Evolutionary conservation across 768 basidiomycete species (phyloP).

Genomic region (Tulasnella calospora): DNA sequence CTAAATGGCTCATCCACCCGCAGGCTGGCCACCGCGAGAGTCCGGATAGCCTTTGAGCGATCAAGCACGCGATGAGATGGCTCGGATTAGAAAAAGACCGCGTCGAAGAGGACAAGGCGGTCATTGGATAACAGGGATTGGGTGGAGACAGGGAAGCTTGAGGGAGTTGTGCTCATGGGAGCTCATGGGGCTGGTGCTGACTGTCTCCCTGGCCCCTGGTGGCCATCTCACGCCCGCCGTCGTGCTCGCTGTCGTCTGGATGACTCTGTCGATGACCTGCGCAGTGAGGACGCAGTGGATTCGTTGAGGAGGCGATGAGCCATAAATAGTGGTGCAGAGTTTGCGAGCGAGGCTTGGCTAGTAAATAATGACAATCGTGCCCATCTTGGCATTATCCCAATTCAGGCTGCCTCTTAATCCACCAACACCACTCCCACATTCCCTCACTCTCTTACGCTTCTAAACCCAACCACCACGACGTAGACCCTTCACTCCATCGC

Average conservation of each 20-base stretch:
- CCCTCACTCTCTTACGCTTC: conserved; percentile 7
- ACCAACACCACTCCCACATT: neutral
- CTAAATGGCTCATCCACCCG: neutral
- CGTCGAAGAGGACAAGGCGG: neutral
- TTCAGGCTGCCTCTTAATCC: neutral
- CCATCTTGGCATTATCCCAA: conserved; percentile 11
- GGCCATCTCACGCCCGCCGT: neutral
- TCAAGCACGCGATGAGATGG: neutral
- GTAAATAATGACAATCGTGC: neutral
- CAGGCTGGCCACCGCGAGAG: neutral
- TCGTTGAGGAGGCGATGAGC: neutral
- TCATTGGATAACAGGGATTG: neutral
- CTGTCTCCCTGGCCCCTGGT: neutral
- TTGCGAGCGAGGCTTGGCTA: neutral
- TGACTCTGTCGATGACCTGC: neutral
- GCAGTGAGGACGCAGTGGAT: neutral
- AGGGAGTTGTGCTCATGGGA: conserved; percentile 16
- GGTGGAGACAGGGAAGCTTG: conserved; percentile 6
- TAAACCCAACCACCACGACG: neutral
- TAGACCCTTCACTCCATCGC: neutral
- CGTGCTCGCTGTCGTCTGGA: neutral
- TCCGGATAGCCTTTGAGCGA: neutral
- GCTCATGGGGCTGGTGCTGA: conserved; percentile 2
- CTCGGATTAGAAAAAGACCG: neutral
- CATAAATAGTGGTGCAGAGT: neutral